Conservation (phyloP, 768 basidiomycete species). For the Royoungia palumana region DNA sequence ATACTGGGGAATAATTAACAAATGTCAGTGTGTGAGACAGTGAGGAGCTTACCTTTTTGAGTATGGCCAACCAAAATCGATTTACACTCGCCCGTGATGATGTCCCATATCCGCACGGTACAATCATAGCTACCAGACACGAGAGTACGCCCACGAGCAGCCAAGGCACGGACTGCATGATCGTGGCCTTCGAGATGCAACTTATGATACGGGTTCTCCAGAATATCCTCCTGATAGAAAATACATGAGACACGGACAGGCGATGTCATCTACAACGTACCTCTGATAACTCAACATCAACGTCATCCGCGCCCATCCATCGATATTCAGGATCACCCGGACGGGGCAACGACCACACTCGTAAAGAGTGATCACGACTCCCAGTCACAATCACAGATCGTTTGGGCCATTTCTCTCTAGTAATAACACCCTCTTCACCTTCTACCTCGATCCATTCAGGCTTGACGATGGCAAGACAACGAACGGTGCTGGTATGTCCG, state of each 20-base stretch:
- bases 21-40: neutral
- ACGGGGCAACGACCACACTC: constrained; percentile 65
- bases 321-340: constrained; percentile 76
- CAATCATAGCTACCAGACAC: constrained; percentile 97
- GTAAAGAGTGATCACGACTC: constrained; percentile 61
- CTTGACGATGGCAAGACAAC: constrained; percentile 93
- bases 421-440: constrained; percentile 55
- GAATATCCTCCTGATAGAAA: constrained; percentile 53
- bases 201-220: constrained; percentile 87
- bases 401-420: constrained; percentile 71
- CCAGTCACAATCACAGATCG: constrained; percentile 71
- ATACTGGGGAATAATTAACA: constrained; percentile 52
- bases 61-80: constrained; percentile 84
- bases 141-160: constrained; percentile 82
- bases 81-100: constrained; percentile 75
- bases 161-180: constrained; percentile 89
- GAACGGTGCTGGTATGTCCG: constrained; percentile 94
- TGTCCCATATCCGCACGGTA: constrained; percentile 94
- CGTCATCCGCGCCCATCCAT: constrained; percentile 59
- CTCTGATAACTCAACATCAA: constrained; percentile 56
- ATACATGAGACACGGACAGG: constrained; percentile 5
- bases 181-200: constrained; percentile 84
- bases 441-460: constrained; percentile 83
- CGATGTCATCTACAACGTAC: constrained; percentile 22
- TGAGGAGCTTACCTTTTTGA: constrained; percentile 68